Evolutionary conservation across 2,329 filamentous ascomycete species (phyloP), one percentile per base, ranked within the genome.

Genomic region (Aspergillus latus): DNA sequence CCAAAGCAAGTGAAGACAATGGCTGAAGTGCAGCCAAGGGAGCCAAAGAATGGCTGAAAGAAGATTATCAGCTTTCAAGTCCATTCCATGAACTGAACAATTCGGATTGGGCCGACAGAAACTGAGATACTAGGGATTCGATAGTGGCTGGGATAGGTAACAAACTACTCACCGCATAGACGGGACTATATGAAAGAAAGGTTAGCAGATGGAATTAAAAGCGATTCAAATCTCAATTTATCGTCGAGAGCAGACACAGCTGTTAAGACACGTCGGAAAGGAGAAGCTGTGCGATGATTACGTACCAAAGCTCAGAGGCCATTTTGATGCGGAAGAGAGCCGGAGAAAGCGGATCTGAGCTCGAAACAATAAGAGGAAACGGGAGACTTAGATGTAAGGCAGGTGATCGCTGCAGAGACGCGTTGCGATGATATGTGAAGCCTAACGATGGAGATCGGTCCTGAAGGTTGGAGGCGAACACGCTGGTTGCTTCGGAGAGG

Each of bases 1-100:
- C 94, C 92, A 69, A 96, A 88, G 80, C 91, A 96, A 76, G 92
- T 96, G 84, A 96, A 96, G 74, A 96, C 90, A 74, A 96, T 96
- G 78, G 92, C 91, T 66, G 86, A 89, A 71, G 88, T 94, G 85
- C 92, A 97, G 77, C 92, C 92, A 89, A 97, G 94, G 76, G 91
- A 92, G 81, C 92, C 92, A 74, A 97, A 97, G 83, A 97, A 97
- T 80, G 92, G 87, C 85, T 88, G 73, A 39, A 10, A 39, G 28
- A 26, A 32, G 39, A 48, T 16, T 28, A 16, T 48, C 13, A 52
- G 36, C 34, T 43, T 37, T 45, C 42, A 49, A 21, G 26, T 37
- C 21, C 9, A 46, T 58, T 47, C 49, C 50, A 46, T 54, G 46
- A 50, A 36, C 47, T 16, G 16, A 48, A 29, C 9, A 16, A 40